A percentile compares a stretch with the other conserved stretches of the same genome.
These are phyloP conservation scores for Bimuria novae-zelandiae DNA, from an alignment of 2,329 filamentous ascomycete species.

Conservation along the genomic window DNA sequence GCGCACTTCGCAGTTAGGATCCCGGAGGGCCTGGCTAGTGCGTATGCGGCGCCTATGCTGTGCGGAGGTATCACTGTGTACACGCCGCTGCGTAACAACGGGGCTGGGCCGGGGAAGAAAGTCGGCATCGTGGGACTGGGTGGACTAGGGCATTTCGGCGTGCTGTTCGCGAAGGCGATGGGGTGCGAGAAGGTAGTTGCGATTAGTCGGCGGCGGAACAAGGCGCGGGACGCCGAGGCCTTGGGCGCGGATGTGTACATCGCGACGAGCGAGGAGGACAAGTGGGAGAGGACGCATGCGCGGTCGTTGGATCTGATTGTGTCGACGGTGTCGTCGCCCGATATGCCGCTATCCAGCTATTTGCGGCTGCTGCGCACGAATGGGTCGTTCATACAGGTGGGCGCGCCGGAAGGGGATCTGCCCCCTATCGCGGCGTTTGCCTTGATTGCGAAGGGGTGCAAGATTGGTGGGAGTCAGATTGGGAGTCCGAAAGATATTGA, in stretches of 20 bases:
- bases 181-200: slow-evolving; percentile 70
- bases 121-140: slow-evolving; percentile 76
- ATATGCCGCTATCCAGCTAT: slow-evolving; percentile 68
- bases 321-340: slow-evolving; percentile 60
- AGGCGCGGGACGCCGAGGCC: slow-evolving; percentile 63
- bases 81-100: slow-evolving; percentile 68
- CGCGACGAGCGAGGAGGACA: slow-evolving; percentile 60
- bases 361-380: slow-evolving; percentile 63
- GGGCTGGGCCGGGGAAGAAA: slow-evolving; percentile 69
- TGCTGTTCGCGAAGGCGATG: slow-evolving; percentile 73
- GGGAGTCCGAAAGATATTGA: slow-evolving; percentile 62
- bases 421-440: slow-evolving; percentile 62
- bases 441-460: slow-evolving; percentile 61
- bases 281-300: slow-evolving; percentile 65
- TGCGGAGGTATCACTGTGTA: slow-evolving; percentile 79
- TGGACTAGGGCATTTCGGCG: slow-evolving; percentile 73
- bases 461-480: slow-evolving; percentile 52
- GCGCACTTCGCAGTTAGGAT: slow-evolving; percentile 65
- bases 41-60: slow-evolving; percentile 69
- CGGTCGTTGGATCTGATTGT: slow-evolving; percentile 64
- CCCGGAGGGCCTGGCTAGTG: slow-evolving; percentile 54
- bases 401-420: slow-evolving; percentile 64
- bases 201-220: slow-evolving; percentile 63
- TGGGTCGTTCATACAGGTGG: slow-evolving; percentile 70
- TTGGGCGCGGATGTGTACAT: slow-evolving; percentile 71